Conservation (phyloP, 306 rosid species). For the Vigna mungo region DNA sequence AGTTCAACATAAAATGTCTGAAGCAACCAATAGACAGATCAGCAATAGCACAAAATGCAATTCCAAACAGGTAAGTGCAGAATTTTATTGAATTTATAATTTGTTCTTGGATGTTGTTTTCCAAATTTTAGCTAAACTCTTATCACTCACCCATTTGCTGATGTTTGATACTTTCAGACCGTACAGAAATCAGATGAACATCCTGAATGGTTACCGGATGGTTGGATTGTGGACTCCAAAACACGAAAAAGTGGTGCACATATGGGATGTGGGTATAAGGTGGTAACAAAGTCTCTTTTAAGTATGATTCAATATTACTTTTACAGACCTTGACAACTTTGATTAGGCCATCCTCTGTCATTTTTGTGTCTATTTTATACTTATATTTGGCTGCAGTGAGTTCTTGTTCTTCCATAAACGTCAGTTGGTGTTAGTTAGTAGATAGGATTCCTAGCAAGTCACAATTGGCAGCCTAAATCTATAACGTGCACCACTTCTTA, state of each 20-base stretch:
- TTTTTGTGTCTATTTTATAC: not conserved
- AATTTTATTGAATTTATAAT: not conserved
- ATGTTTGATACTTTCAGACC: slow-evolving; percentile 48
- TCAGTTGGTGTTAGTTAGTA: slow-evolving; percentile 13
- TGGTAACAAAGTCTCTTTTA: slow-evolving; percentile 31
- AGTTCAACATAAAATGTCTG: slow-evolving; percentile 35
- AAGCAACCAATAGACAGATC: slow-evolving; percentile 37
- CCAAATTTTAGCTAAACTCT: slow-evolving; percentile 21
- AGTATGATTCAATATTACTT: slow-evolving; percentile 18
- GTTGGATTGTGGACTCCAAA: slow-evolving; percentile 72
- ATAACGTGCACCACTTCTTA: slow-evolving; percentile 5
- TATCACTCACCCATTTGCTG: slow-evolving; percentile 10
- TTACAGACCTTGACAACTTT: slow-evolving; percentile 20
- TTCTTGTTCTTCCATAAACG: slow-evolving; percentile 20
- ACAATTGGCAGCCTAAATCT: not conserved
- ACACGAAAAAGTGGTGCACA: slow-evolving; percentile 66
- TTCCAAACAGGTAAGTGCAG: slow-evolving; percentile 53
- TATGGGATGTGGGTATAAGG: slow-evolving; percentile 71
- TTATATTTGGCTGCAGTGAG: not conserved
- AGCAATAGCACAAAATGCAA: slow-evolving; percentile 26
- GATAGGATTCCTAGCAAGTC: not conserved
- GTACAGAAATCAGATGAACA: slow-evolving; percentile 46
- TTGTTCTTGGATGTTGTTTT: slow-evolving; percentile 24
- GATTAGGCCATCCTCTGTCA: slow-evolving; percentile 15
- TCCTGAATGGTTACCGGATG: slow-evolving; percentile 82